Base-by-base conservation (phyloP, 495 filamentous ascomycete genomes). In the Hypoxylon cercidicola region DNA sequence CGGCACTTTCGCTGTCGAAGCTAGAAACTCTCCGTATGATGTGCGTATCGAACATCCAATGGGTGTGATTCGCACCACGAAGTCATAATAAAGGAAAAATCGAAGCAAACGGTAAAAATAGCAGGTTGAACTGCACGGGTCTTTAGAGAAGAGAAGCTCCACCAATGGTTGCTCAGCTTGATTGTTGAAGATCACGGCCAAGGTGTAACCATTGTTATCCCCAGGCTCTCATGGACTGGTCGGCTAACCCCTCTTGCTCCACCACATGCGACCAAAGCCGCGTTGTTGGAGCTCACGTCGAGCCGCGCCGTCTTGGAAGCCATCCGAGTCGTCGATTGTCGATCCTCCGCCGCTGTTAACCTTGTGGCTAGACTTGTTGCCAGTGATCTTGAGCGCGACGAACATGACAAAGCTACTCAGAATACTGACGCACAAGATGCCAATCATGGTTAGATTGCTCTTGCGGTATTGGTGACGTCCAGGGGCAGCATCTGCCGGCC, bases 391-490 rank as follows among this genome's bases (percentile, higher is more conserved):
- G 25, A 93, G 75, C 50, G 91, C 68, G n/a, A 88, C 63, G 32
- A 87, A 83, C 89, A 93, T 91, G 35, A 80, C 62, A 7, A 86
- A 67, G 12, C 89, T 87, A 64, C 88, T 87, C 2, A 90, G 60
- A 47, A 96, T 94, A 75, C 91, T 94, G 28, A 86, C 75, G 64
- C 85, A 86, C 20, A 97, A 74, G 57, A 97, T 96, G 10, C 91
- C 93, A 34, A 96, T 85, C 93, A 96, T 96, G 39, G 89, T 86
- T 57, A 93, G 73, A 69, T 94, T 96, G 75, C 92, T 95, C 74
- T 88, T 88, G 19, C 91, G 84, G 72, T 90, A 97, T 75, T 90
- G 89, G 60, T 86, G 80, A 16, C 84, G 83, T 0, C 92, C 91
- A 0, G 78, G 78, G 34, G 80, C 79, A 15, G 84, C 84, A 77